These are phyloP conservation scores for Eleusine indica DNA, from an alignment of 176 grass and related monocot genomes.

Conservation along the genomic window DNA sequence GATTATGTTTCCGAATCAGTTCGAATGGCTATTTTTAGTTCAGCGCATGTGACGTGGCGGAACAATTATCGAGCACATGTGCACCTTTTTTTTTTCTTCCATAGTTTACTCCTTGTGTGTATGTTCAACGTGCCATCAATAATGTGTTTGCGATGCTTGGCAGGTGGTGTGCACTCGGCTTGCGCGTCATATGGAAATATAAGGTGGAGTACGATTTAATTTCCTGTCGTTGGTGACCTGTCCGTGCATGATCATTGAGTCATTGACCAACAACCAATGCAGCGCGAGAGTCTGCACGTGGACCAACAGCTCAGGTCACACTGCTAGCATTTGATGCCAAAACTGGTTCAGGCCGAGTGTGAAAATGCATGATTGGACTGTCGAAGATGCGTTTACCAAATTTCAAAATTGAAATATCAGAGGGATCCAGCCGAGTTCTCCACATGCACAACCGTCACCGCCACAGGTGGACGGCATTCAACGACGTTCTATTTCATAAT, in stretches of 20 bases:
- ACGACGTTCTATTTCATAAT: no score
- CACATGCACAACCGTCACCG: no score
- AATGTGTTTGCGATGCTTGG: neutral
- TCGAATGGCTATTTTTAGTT: neutral
- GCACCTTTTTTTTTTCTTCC: neutral
- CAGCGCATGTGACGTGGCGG: neutral
- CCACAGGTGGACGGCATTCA: no score
- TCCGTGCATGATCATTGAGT: neutral
- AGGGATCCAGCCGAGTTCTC: no score
- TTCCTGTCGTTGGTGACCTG: neutral
- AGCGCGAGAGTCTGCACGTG: neutral
- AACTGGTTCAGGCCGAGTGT: no score
- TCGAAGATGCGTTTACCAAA: no score
- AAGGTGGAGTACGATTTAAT: neutral
- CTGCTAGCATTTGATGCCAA: no score
- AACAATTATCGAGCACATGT: neutral
- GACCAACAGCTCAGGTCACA: neutral
- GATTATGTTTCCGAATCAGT: no score
- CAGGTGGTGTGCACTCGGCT: neutral
- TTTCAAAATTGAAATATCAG: no score
- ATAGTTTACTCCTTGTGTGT: no score
- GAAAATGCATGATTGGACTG: no score
- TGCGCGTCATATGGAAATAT: neutral
- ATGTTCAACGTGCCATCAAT: neutral
- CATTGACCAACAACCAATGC: conserved; percentile 14